Evolutionary conservation across 371 early-diverging fungal genomes (phyloP), one percentile per base, ranked within the genome.

Genomic region (Mucor piriformis): DNA sequence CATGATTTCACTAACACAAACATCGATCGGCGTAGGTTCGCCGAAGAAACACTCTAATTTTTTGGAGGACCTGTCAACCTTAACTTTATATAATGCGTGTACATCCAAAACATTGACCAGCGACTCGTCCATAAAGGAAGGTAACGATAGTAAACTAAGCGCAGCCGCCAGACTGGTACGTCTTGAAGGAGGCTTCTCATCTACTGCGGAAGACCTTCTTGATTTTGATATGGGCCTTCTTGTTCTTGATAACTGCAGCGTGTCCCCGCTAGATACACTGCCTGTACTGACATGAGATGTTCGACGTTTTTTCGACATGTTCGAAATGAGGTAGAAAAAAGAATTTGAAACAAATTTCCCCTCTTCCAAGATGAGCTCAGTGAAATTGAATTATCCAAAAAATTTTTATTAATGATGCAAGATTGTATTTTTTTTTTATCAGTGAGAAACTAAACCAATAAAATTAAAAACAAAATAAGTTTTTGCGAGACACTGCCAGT

Each of bases 1-100:
- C 10, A 63, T 66, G 16, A 86, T 83, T 43, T 83, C 83, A 15
- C 53, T 59, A 7, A 85, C 52, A 18, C 77, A 79, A 3, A 86
- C 73, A 58, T 85, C 86, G 1, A 66, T 59, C 12, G 78, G 75
- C 5, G 69, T 60, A 3, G 66, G 59, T 38, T 77, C 81, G 7
- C 86, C 84, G 66, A 85, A 85, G 59, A 86, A 83, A 42, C 55
- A 54, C 42, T 66, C 54, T n/a, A 84, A 52, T 56, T 86, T 86
- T 35, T 57, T 57, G 2, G 65, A 64, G 16, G 76, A 69, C 18
- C 64, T 59, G 20, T 57, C 38, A 0, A 67, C 44, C 27, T 61
- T 67, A 20, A 64, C 59, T 34, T 75, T 76, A 57, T 74, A 73
- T 33, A 70, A 40, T 5, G 61, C 59, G 49, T 75, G 73, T 5